Base-by-base conservation (phyloP, 306 rosid species). In the Begonia loranthoides region DNA sequence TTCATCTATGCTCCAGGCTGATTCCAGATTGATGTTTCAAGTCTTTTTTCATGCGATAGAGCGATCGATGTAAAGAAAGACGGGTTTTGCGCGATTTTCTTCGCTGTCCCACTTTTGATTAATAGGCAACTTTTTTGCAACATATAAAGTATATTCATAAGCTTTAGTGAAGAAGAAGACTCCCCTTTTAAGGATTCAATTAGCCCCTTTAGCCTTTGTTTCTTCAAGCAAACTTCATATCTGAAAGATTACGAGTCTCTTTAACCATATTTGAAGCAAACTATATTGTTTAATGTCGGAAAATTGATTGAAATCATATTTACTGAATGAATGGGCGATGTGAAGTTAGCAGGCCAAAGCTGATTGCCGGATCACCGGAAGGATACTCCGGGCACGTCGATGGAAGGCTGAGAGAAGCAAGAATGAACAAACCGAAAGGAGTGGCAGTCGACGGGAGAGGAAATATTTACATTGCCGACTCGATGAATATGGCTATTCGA, bases 361-460 rank as follows among this genome's bases (percentile, higher is more conserved):
- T 92, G 43, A 73, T 92, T 54, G 82, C 96, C 34, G 99, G 99
- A 60, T 92, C 99, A 45, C 46, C 80, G 9, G 99, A 92, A 68
- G 99, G 99, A 52, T 70, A 80, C 66, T 64, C 79, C 15, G 99
- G 99, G 48, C 94, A 92, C 56, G 76, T 86, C 39, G 99, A 92
- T 72, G 99, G 99, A 10, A 79, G 76, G 74, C 79, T 57, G 24
- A 92, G 94, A 71, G 95, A 86, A 54, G 86, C 99, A 56, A 86
- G 99, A 76, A 58, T 92, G 80, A 83, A 86, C 66, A 92, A 83
- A 17, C 99, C 99, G 1, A 83, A 75, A 92, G 99, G 99, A 36
- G 56, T 92, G 52, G 63, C 99, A 13, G 70, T 73, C 61, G 99
- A 92, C 71, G 93, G 69, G 49, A 73, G 70, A 36, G 99, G 99